phyloP scores from a whole-genome alignment of 2,329 filamentous ascomycete genomes.

The Colletotrichum melonis region DNA sequence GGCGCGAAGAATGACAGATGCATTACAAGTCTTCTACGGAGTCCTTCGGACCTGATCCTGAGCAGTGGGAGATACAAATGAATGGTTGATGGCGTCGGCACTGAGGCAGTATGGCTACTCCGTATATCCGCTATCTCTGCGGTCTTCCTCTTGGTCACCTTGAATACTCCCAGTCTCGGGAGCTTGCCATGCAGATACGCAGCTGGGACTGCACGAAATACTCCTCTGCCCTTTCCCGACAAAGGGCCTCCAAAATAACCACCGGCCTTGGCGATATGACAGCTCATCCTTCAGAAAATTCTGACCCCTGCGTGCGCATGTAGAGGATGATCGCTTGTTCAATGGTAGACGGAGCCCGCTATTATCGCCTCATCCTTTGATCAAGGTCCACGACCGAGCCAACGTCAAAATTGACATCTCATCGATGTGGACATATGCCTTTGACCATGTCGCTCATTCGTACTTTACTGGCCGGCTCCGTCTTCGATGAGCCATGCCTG shows the following conservation, averaged over 20 bases:
- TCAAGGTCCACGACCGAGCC: background rate
- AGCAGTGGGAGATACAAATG: background rate
- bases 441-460: conserved; percentile 3
- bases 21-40: background rate
- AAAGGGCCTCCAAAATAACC: conserved; percentile 6
- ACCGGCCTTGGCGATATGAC: conserved; percentile 18
- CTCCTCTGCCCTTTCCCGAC: background rate
- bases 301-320: conserved; percentile 8
- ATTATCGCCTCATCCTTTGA: background rate
- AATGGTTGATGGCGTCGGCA: background rate
- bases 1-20: background rate
- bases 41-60: background rate
- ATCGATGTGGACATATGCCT: conserved; percentile 10
- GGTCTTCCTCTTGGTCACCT: background rate
- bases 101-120: background rate
- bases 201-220: conserved; percentile 25
- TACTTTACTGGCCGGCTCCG: conserved; percentile 19
- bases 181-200: conserved; percentile 16
- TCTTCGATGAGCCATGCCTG: conserved; percentile 23
- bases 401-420: conserved; percentile 9
- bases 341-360: background rate
- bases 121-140: background rate
- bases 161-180: background rate
- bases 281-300: conserved; percentile 10
- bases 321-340: background rate